A percentile compares a stretch with the other conserved stretches of the same genome.
Evolutionary conservation across 2,329 filamentous ascomycete genomes (phyloP).

Genomic region (Ramularia endophylla): DNA sequence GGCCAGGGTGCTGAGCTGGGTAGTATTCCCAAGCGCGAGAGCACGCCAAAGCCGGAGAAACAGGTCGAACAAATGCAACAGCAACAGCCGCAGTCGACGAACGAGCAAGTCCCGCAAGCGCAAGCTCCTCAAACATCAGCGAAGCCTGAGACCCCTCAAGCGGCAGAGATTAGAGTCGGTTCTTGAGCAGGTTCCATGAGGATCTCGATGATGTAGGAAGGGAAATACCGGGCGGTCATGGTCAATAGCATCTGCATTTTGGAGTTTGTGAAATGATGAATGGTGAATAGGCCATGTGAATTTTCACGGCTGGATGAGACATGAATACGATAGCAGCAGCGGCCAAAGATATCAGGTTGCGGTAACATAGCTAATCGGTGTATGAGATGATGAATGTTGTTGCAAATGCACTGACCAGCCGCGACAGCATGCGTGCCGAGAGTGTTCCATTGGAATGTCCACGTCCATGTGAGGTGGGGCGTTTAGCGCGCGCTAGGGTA

Average conservation of each 20-base stretch:
- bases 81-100: conserved; percentile 1
- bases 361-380: conserved; percentile 5
- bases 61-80: conserved; percentile 6
- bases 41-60: conserved; percentile 21
- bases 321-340: conserved; percentile 7
- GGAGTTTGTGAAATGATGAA: conserved; percentile 4
- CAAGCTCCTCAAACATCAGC: conserved; percentile 6
- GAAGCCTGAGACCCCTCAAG: conserved; percentile 18
- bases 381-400: too few relatives aligned
- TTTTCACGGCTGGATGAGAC: not conserved
- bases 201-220: conserved; percentile 7
- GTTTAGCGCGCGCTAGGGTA: too few relatives aligned
- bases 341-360: conserved; percentile 1
- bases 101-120: not conserved
- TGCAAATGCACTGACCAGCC: too few relatives aligned
- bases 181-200: conserved; percentile 28
- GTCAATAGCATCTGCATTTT: conserved; percentile 3
- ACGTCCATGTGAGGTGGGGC: too few relatives aligned
- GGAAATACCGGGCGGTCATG: not conserved
- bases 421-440: too few relatives aligned
- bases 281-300: not conserved
- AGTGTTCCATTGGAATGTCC: too few relatives aligned
- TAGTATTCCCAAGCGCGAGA: conserved; percentile 43
- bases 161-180: conserved; percentile 20
- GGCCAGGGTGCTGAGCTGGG: conserved; percentile 67